Conservation (phyloP, 495 filamentous ascomycete genomes). For the Neurospora sp. region DNA sequence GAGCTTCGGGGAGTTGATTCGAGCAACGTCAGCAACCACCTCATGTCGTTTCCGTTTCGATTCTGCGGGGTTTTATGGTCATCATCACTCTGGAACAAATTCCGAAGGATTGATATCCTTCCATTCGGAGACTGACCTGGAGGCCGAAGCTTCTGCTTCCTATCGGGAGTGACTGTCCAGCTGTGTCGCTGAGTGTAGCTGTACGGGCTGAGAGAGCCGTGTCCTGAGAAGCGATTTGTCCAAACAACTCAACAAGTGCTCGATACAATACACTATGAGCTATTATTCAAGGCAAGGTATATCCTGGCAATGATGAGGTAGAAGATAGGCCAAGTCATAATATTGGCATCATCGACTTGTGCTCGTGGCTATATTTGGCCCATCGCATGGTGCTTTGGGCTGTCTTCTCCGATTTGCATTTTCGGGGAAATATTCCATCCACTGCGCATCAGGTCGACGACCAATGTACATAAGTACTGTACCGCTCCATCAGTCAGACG, state of each 20-base stretch:
- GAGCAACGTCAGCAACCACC: conserved; percentile 6
- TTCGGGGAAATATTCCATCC: background rate
- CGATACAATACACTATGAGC: background rate
- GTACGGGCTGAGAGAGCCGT: background rate
- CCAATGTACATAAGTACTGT: background rate
- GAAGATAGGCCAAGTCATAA: background rate
- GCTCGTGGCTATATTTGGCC: background rate
- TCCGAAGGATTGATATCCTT: background rate
- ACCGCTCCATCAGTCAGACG: background rate
- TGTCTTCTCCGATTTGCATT: background rate
- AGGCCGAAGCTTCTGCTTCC: background rate
- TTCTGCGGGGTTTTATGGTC: background rate
- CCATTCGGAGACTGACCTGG: background rate
- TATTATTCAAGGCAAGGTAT: background rate
- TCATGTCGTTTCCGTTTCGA: conserved; percentile 1
- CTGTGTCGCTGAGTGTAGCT: background rate
- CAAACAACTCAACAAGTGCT: background rate
- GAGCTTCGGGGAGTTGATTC: background rate
- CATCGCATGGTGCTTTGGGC: background rate
- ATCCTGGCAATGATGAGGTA: background rate
- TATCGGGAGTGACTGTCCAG: background rate
- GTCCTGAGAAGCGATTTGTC: background rate
- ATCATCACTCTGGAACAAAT: background rate
- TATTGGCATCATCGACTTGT: background rate
- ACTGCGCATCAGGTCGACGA: background rate